phyloP scores from a whole-genome alignment of 202 grass and related monocot genomes.

The Zizania palustris region DNA sequence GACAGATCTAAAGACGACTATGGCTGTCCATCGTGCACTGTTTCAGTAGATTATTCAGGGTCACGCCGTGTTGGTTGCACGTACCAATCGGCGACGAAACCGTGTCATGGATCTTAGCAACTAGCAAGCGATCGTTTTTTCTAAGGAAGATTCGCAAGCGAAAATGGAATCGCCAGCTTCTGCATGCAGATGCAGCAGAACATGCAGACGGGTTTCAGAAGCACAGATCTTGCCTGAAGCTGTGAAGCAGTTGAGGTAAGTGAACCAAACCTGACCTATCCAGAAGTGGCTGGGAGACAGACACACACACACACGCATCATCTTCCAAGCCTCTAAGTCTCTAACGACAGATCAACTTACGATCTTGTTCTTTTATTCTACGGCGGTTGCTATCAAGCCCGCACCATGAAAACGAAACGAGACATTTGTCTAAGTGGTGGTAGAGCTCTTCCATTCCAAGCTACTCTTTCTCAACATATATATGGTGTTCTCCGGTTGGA shows the following conservation, averaged over 20 bases:
- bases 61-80: neutral
- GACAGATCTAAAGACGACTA: neutral
- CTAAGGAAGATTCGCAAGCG: neutral
- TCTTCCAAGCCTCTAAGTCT: neutral
- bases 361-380: neutral
- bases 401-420: neutral
- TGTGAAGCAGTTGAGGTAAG: slow-evolving; percentile 28
- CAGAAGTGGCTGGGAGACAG: slow-evolving; percentile 10
- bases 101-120: slow-evolving; percentile 5
- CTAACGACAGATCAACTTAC: neutral
- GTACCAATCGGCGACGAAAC: slow-evolving; percentile 28
- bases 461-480: neutral
- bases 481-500: neutral
- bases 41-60: neutral
- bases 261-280: slow-evolving; percentile 27
- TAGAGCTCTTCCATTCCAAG: neutral
- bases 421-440: neutral
- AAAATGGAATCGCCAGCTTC: slow-evolving; percentile 1
- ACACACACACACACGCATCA: neutral
- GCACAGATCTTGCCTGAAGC: slow-evolving; percentile 6
- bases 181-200: neutral
- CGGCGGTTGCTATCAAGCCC: neutral
- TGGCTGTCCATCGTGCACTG: slow-evolving; percentile 12
- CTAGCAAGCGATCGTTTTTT: neutral
- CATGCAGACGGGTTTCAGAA: neutral